phyloP scores from a whole-genome alignment of 176 grass and related monocot species.

The Alloteropsis semialata region DNA sequence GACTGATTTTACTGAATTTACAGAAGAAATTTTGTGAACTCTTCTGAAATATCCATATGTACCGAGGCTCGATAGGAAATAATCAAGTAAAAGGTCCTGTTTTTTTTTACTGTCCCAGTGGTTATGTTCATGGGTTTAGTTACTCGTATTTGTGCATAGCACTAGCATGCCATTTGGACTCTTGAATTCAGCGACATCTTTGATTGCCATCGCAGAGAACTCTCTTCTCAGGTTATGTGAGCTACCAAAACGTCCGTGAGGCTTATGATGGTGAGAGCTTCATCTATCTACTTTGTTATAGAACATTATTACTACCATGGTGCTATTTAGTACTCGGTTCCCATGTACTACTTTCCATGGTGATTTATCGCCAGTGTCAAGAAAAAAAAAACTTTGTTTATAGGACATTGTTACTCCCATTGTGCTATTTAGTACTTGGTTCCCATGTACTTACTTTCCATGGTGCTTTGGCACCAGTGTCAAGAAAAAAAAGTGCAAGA shows the following conservation, averaged over 20 bases:
- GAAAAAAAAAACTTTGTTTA: slow-evolving; percentile 13
- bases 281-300: neutral
- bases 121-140: neutral
- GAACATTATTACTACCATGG: no score
- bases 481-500: neutral
- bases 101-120: neutral
- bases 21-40: neutral
- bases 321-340: no score
- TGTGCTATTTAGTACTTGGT: neutral
- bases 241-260: slow-evolving; percentile 86
- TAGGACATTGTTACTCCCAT: neutral
- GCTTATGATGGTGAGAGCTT: slow-evolving; percentile 73
- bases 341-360: no score
- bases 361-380: no score
- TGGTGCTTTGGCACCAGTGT: neutral
- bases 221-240: slow-evolving; percentile 94
- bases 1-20: neutral
- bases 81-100: neutral
- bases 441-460: neutral
- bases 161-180: neutral
- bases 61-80: neutral
- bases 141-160: neutral
- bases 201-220: slow-evolving; percentile 67
- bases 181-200: slow-evolving; percentile 5
- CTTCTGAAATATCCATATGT: neutral